Evolutionary conservation across 1,139 yeast genomes (phyloP).

Genomic region (Blastobotrys capitulatus): DNA sequence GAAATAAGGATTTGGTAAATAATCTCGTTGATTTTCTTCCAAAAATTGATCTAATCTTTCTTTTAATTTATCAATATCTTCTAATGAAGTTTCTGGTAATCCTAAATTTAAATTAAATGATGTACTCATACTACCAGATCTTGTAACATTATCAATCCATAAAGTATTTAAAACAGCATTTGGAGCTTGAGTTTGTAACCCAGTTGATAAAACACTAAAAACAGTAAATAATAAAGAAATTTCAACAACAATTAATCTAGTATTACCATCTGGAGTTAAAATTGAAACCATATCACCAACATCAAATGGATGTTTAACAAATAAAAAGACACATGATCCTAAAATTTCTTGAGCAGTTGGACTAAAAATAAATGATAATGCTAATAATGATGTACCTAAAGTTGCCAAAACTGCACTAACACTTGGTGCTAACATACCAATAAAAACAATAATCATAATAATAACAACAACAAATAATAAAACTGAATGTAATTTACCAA

Average conservation of each 20-base stretch:
- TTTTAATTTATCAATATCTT: conserved; percentile 33
- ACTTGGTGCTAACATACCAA: conserved; percentile 40
- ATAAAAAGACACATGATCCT: conserved; percentile 38
- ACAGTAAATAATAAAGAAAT: conserved; percentile 37
- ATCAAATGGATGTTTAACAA: conserved; percentile 41
- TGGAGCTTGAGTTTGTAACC: conserved; percentile 36
- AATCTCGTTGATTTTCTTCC: conserved; percentile 35
- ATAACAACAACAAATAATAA: conserved; percentile 33
- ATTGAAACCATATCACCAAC: conserved; percentile 39
- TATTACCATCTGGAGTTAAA: conserved; percentile 18
- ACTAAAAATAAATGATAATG: conserved; percentile 38
- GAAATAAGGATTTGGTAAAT: conserved; percentile 31
- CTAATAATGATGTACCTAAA: conserved; percentile 37
- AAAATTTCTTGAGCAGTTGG: conserved; percentile 38
- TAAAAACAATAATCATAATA: conserved; percentile 35
- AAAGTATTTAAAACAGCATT: conserved; percentile 36
- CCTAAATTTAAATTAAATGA: conserved; percentile 29
- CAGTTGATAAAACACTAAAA: conserved; percentile 29
- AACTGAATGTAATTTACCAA: conserved; percentile 36
- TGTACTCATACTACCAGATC: conserved; percentile 35
- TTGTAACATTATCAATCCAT: conserved; percentile 37
- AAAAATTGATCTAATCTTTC: conserved; percentile 30
- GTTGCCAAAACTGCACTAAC: conserved; percentile 39
- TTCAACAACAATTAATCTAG: conserved; percentile 30
- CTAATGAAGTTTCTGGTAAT: conserved; percentile 36